phyloP scores from a whole-genome alignment of 2,329 filamentous ascomycete genomes.

The Colletotrichum spinosum region DNA sequence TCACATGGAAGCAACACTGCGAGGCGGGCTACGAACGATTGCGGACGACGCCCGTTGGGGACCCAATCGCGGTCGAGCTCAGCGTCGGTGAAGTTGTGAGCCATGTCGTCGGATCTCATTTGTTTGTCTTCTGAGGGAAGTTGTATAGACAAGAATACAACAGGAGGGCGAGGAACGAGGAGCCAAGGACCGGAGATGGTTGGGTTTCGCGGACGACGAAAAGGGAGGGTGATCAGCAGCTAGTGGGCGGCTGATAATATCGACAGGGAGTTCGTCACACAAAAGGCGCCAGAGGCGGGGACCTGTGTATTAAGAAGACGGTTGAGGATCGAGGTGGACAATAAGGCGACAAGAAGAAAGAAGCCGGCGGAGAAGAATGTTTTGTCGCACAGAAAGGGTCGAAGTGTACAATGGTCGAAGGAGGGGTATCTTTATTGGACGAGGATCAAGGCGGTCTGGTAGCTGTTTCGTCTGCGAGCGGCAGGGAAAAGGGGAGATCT shows the following conservation, averaged over 20 bases:
- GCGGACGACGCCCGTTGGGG: slow-evolving; percentile 80
- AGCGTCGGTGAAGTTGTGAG: slow-evolving; percentile 65
- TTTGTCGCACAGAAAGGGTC: slow-evolving; percentile 3
- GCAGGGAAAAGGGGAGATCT: slow-evolving; percentile 31
- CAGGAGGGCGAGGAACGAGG: slow-evolving; percentile 9
- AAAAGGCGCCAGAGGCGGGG: slow-evolving; percentile 7
- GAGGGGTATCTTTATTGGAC: slow-evolving; percentile 18
- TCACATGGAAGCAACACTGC: slow-evolving; percentile 70
- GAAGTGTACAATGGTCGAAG: not conserved
- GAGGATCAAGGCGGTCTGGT: slow-evolving; percentile 18
- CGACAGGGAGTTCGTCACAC: slow-evolving; percentile 28
- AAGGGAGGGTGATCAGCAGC: slow-evolving; percentile 36
- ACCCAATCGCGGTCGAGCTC: slow-evolving; percentile 84
- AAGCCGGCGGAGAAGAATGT: slow-evolving; percentile 8
- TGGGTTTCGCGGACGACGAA: slow-evolving; percentile 26
- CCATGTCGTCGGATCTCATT: slow-evolving; percentile 27
- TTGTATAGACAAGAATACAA: slow-evolving; percentile 5
- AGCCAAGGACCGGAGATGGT: not conserved
- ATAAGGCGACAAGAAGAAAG: slow-evolving; percentile 18
- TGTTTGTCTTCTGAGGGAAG: not conserved
- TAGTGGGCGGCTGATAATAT: slow-evolving; percentile 30
- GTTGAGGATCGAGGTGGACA: not conserved
- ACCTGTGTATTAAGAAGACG: slow-evolving; percentile 11
- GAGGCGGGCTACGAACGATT: slow-evolving; percentile 78
- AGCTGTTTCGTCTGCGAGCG: slow-evolving; percentile 31